These are phyloP conservation scores for Coniochaeta sp. DNA, from an alignment of 2,329 filamentous ascomycete genomes.

Conservation along the genomic window DNA sequence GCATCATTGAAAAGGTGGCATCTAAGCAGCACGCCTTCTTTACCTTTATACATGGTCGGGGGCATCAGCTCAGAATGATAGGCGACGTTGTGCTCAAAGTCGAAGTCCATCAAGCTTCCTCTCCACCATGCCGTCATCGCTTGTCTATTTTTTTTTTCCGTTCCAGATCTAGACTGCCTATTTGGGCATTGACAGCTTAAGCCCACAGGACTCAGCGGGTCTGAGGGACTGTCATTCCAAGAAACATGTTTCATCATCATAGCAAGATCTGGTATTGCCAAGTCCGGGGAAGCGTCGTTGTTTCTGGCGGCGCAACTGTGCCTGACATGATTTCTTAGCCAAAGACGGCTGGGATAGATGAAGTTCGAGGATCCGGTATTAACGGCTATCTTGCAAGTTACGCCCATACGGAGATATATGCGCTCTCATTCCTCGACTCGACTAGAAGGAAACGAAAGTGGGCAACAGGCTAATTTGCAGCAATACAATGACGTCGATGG, in stretches of 20 bases:
- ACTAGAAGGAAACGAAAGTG: neutral
- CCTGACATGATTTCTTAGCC: neutral
- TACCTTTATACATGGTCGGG: neutral
- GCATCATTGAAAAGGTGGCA: neutral
- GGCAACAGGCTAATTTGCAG: neutral
- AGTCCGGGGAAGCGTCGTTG: neutral
- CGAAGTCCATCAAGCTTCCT: neutral
- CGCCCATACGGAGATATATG: neutral
- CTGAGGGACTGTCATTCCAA: neutral
- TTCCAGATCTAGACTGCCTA: neutral
- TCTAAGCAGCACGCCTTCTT: neutral
- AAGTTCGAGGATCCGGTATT: neutral
- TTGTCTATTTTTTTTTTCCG: too few relatives aligned
- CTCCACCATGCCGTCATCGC: neutral
- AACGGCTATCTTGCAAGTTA: neutral
- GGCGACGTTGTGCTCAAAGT: neutral
- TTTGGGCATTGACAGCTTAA: neutral
- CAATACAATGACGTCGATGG: neutral
- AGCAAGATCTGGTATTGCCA: neutral
- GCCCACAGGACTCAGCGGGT: neutral
- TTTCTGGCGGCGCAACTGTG: neutral
- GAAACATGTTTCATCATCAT: conserved; percentile 1
- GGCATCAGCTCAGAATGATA: neutral
- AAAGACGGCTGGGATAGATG: neutral
- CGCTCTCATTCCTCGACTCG: neutral